Evolutionary conservation across 352 stramenopile genomes (phyloP).

Genomic region (Globisporangium recalcitrans): DNA sequence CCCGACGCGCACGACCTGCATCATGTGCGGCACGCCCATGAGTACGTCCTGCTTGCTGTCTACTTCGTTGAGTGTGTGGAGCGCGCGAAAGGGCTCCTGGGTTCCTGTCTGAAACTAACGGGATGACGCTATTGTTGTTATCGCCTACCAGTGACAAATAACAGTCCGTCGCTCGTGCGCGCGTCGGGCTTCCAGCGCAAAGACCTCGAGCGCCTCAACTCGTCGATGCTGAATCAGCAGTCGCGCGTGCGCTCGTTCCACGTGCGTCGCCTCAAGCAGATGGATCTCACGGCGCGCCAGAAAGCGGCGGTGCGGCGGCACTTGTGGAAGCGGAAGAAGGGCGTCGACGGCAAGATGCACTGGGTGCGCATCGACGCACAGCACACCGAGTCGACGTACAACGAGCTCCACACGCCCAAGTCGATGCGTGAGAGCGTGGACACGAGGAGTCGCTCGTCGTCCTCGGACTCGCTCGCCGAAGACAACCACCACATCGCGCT

Average conservation of each 20-base stretch:
- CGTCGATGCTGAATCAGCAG: conserved; percentile 76
- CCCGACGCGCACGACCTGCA: conserved; percentile 68
- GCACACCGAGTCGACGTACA: conserved; percentile 30
- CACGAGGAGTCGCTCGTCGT: conserved; percentile 31
- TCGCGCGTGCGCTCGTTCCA: conserved; percentile 80
- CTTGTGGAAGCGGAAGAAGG: conserved; percentile 70
- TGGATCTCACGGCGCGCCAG: conserved; percentile 75
- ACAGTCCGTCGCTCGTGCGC: conserved; percentile 56
- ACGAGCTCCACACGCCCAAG: conserved; percentile 43
- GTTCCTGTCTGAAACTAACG: background rate
- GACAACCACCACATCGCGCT: conserved; percentile 70
- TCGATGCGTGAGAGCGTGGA: conserved; percentile 26
- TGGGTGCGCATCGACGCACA: conserved; percentile 77
- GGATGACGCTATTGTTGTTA: background rate
- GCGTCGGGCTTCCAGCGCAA: conserved; percentile 65
- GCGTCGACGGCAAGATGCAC: conserved; percentile 64
- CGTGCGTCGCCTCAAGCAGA: conserved; percentile 79
- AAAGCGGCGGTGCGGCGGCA: conserved; percentile 74
- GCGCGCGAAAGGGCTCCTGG: no score
- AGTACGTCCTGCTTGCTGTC: conserved; percentile 10
- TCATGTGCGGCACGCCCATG: conserved; percentile 76
- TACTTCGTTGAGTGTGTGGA: background rate
- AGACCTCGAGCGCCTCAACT: conserved; percentile 55
- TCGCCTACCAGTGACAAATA: conserved; percentile 27
- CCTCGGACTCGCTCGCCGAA: conserved; percentile 50